Evolutionary conservation across 495 filamentous ascomycete species (phyloP), one percentile per base, ranked within the genome.

Genomic region (Arthonia radiata): DNA sequence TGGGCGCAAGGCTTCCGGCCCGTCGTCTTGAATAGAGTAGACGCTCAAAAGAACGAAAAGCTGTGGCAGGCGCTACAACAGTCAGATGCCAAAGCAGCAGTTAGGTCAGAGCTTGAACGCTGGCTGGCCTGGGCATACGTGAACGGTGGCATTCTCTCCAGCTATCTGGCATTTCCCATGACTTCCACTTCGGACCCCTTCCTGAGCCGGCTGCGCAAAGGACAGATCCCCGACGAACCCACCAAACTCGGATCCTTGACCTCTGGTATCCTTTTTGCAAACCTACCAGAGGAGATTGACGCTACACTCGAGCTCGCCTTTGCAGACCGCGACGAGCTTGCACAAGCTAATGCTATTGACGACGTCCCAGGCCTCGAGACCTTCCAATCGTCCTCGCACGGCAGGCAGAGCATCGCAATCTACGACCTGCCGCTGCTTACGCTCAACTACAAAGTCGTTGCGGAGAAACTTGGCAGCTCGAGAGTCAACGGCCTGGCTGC

Each of bases 41-140:
- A 94, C 41, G 82, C 82, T 6, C 73, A 73, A 63, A 71, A 73
- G 36, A 81, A 90, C 37, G 58, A 74, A 39, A 51, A 58, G 27
- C 46, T 79, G 27, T n/a, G n/a, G n/a, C 70, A 81, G 42, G 50
- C 47, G 17, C 37, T 68, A 28, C 45, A 64, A 22, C 37, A 67
- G 15, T 44, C 51, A 28, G 36, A 56, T 23, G 31, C 53, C 24
- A 42, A 54, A 10, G 39, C 53, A 0, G 55, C 57, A 17, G 40
- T 89, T 28, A 68, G 77, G 42, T 55, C 51, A 11, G 80, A 91
- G 28, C 37, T 92, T 18, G 66, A 72, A 51, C 58, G 73, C 30
- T 93, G 80, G 81, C 49, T 91, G 30, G 86, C 86, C 3, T 97
- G 82, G 82, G 79, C 76, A 12, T 67, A 73, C 30, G 89, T 92